A percentile compares a stretch with the other conserved stretches of the same genome.
Evolutionary conservation across 2,329 filamentous ascomycete species (phyloP).

Genomic region (Zymoseptoria brevis): DNA sequence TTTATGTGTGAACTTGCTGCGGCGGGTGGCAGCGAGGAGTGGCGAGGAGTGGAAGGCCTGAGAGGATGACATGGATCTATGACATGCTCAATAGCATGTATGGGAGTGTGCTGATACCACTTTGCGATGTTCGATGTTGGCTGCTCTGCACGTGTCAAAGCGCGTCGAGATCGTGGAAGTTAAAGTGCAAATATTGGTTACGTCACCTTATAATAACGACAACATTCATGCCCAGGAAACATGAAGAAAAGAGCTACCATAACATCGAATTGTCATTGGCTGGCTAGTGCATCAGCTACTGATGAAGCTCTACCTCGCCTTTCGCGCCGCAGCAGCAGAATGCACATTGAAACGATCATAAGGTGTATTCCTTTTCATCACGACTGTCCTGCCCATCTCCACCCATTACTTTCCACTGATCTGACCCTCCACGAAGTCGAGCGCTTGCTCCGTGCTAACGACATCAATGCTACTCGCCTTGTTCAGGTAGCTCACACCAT

Average conservation of each 20-base stretch:
- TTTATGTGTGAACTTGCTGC: slow-evolving; percentile 76
- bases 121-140: background rate
- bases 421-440: slow-evolving; percentile 92
- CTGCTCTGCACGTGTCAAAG: background rate
- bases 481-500: slow-evolving; percentile 83
- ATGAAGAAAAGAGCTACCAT: background rate
- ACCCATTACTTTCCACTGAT: slow-evolving; percentile 18
- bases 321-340: background rate
- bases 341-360: background rate
- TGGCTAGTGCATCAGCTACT: background rate
- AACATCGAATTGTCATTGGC: background rate
- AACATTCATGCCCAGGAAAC: background rate
- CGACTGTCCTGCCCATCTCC: background rate
- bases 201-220: background rate
- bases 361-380: background rate
- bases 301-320: background rate
- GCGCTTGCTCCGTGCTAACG: slow-evolving; percentile 74
- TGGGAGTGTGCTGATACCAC: background rate
- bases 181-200: background rate
- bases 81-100: background rate
- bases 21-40: slow-evolving; percentile 22
- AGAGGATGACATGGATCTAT: slow-evolving; percentile 18
- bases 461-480: slow-evolving; percentile 94
- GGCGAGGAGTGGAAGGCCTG: slow-evolving; percentile 25
- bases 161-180: background rate